Evolutionary conservation across 495 filamentous ascomycete genomes (phyloP), one percentile per base, ranked within the genome.

Genomic region (Hypomontagnella monticulosa): DNA sequence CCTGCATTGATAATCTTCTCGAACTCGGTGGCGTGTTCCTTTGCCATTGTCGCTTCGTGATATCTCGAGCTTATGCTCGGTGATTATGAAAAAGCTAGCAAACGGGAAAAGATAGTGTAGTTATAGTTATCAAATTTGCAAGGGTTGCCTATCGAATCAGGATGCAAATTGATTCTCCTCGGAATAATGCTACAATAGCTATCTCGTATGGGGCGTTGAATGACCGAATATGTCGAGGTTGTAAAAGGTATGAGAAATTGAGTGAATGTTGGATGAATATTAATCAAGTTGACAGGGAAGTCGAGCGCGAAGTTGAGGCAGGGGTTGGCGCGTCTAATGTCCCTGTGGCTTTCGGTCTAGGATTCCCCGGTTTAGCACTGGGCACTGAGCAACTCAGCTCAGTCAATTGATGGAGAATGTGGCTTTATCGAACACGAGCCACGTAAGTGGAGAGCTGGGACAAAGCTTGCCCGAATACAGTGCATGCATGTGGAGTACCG

Each of bases 1-100:
- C 87, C 86, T 49, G 83, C 81, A 63, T 87, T 77, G 63, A 90
- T 90, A 61, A 90, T 88, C 61, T 84, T 85, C 62, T 89, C 81
- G 57, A 90, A 89, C 9, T 87, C 87, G 41, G 78, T 65, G 4
- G 84, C 79, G 40, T 84, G 76, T 47, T 79, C 73, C 40, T 81
- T 78, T 61, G 81, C 78, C 84, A 87, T 87, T 53, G 20, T 64
- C 4, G 14, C 18, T 57, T 47, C 4, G 48, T 55, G 34, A 38
- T 48, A 20, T 32, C 66, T 55, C 36, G 53, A 65, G 42, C 41
- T 61, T 53, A 14, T 40, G 40, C 38, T 14, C 36, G 46, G 37
- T 23, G 16, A 57, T 14, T 34, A 37, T 7, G 12, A 53, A 8
- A 38, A 38, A 10, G 27, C 9, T 16, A 27, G 16, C 34, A 49